phyloP scores from a whole-genome alignment of 805 yeast genomes.

The Myxozyma lipomycoides region DNA sequence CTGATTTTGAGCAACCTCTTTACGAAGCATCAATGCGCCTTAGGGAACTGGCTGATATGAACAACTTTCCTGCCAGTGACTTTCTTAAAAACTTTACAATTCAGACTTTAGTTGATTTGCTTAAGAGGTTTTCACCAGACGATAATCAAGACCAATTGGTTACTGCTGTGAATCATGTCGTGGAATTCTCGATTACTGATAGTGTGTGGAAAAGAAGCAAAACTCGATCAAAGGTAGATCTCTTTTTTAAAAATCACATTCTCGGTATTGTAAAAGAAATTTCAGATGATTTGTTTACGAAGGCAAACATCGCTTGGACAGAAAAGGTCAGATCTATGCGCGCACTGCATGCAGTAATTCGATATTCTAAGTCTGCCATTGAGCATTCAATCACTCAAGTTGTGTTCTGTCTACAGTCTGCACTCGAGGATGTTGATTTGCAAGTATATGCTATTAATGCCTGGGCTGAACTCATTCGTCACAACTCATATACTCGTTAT shows the following conservation, averaged over 20 bases:
- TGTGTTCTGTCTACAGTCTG: conserved; percentile 77
- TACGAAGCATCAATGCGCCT: conserved; percentile 51
- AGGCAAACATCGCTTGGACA: conserved; percentile 65
- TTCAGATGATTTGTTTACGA: conserved; percentile 73
- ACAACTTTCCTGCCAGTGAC: conserved; percentile 13
- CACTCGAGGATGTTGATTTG: conserved; percentile 59
- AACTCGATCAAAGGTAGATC: conserved; percentile 33
- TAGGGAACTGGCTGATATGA: conserved; percentile 48
- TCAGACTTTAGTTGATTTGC: conserved; percentile 35
- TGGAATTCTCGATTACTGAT: not conserved
- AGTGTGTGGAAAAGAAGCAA: not conserved
- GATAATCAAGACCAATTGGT: conserved; percentile 21
- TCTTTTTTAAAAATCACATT: conserved; percentile 54
- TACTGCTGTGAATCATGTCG: conserved; percentile 8
- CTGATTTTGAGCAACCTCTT: conserved; percentile 46
- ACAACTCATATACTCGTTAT: conserved; percentile 47
- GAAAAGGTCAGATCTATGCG: conserved; percentile 67
- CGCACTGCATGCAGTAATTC: conserved; percentile 67
- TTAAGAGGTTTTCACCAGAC: conserved; percentile 43
- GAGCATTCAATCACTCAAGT: conserved; percentile 77
- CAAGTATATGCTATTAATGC: conserved; percentile 61
- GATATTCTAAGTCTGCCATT: conserved; percentile 50
- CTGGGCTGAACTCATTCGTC: conserved; percentile 43
- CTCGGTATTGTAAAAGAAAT: conserved; percentile 74
- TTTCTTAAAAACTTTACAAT: conserved; percentile 33